Percentiles rank a stretch among this genome's conserved stretches.
phyloP scores from a whole-genome alignment of 2,329 filamentous ascomycete species.

The Byssochlamys sp. region DNA sequence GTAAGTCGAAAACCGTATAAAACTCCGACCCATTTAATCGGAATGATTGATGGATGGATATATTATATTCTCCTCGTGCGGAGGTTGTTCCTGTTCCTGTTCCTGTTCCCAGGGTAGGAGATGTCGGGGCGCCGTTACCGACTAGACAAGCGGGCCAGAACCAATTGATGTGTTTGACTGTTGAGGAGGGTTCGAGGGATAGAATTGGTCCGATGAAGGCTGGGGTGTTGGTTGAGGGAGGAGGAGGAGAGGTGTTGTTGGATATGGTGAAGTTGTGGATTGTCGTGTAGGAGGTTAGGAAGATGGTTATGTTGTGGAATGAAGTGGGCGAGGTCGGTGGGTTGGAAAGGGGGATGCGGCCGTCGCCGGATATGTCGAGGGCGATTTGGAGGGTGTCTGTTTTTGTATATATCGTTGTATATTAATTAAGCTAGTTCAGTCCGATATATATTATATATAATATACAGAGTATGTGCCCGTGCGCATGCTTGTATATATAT shows the following conservation, averaged over 20 bases:
- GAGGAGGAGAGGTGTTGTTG: constrained; percentile 40
- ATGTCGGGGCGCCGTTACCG: constrained; percentile 45
- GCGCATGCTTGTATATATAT: not conserved
- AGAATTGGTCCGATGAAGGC: constrained; percentile 55
- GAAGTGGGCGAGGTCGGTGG: too few species aligned
- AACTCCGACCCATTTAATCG: constrained; percentile 53
- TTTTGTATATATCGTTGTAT: not conserved
- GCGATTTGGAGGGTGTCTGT: constrained; percentile 51
- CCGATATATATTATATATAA: not conserved
- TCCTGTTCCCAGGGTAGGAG: too few species aligned
- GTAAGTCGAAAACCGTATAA: constrained; percentile 63
- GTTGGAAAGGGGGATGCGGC: constrained; percentile 47
- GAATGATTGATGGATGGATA: constrained; percentile 63
- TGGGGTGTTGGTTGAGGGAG: constrained; percentile 20
- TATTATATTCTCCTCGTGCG: constrained; percentile 56
- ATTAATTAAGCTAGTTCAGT: too few species aligned
- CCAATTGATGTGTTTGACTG: constrained; percentile 66
- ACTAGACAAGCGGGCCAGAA: constrained; percentile 60
- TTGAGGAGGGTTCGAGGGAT: constrained; percentile 54
- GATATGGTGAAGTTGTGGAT: constrained; percentile 59
- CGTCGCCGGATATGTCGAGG: constrained; percentile 58
- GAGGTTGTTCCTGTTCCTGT: constrained; percentile 29
- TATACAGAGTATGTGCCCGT: too few species aligned
- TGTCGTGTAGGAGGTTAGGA: constrained; percentile 55
- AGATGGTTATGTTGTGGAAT: constrained; percentile 58